Percentiles rank a stretch among this genome's conserved stretches.
Conservation (phyloP, 805 yeast species). For the Blastobotrys attinorum region DNA sequence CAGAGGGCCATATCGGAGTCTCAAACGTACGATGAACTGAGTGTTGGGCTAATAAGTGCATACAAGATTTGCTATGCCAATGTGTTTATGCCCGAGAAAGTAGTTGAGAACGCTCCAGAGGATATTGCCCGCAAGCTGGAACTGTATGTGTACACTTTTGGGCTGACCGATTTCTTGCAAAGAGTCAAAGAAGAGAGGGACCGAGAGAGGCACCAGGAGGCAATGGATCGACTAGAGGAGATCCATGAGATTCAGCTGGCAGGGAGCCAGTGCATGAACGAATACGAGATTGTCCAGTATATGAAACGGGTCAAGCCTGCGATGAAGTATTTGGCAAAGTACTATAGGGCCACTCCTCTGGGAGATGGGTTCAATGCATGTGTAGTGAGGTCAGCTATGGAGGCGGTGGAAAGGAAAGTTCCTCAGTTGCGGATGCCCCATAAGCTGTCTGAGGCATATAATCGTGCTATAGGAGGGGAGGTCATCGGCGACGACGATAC, state of each 20-base stretch:
- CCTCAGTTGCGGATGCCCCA: not conserved
- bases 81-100: not conserved
- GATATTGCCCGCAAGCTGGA: not conserved
- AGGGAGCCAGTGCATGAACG: not conserved
- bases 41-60: not conserved
- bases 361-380: not conserved
- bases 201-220: not conserved
- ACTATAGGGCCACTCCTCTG: not conserved
- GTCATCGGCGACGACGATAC: not conserved
- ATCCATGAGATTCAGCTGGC: not conserved
- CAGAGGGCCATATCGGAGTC: not conserved
- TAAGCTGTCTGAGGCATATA: not conserved
- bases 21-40: not conserved
- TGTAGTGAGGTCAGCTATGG: not conserved
- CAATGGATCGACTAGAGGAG: not conserved
- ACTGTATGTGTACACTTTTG: not conserved
- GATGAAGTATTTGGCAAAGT: not conserved
- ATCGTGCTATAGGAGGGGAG: not conserved
- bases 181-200: not conserved
- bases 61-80: not conserved
- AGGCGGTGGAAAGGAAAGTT: not conserved
- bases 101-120: not conserved
- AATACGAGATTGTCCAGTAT: not conserved
- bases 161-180: not conserved
- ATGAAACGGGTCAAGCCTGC: not conserved